Conservation (phyloP, 352 stramenopile species). For the Elongisporangium undulatum region DNA sequence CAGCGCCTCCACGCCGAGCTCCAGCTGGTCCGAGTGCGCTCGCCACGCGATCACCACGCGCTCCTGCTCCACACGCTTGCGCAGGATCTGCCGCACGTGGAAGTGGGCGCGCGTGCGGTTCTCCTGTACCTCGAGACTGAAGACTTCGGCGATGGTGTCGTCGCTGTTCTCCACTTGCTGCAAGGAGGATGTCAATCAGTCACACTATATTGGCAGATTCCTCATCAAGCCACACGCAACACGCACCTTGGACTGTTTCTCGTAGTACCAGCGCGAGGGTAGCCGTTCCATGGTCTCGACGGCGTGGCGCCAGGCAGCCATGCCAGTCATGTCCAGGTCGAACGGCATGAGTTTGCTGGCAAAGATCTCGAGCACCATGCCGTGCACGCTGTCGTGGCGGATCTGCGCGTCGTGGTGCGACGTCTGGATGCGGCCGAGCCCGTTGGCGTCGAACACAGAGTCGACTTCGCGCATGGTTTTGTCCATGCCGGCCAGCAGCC, state of each 20-base stretch:
- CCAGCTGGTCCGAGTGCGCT: constrained; percentile 43
- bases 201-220: not conserved
- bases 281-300: constrained; percentile 12
- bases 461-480: constrained; percentile 23
- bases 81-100: constrained; percentile 44
- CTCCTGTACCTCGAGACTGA: constrained; percentile 41
- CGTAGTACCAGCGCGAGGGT: constrained; percentile 13
- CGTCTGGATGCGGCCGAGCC: constrained; percentile 13
- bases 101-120: constrained; percentile 43
- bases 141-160: constrained; percentile 50
- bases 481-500: constrained; percentile 23
- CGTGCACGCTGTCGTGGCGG: constrained; percentile 6
- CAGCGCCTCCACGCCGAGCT: constrained; percentile 38
- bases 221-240: not conserved
- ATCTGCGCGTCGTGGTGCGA: constrained; percentile 17
- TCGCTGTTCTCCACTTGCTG: constrained; percentile 39
- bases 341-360: constrained; percentile 19
- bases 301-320: constrained; percentile 14
- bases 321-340: constrained; percentile 7
- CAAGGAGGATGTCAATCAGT: not conserved
- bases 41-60: constrained; percentile 52
- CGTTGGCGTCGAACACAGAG: constrained; percentile 19
- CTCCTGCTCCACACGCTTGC: constrained; percentile 34
- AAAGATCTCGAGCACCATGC: constrained; percentile 18
- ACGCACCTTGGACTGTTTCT: constrained; percentile 10